Percentiles rank a stretch among this genome's conserved stretches.
phyloP scores from a whole-genome alignment of 2,329 filamentous ascomycete genomes.

The Aspergillus fumigatus region DNA sequence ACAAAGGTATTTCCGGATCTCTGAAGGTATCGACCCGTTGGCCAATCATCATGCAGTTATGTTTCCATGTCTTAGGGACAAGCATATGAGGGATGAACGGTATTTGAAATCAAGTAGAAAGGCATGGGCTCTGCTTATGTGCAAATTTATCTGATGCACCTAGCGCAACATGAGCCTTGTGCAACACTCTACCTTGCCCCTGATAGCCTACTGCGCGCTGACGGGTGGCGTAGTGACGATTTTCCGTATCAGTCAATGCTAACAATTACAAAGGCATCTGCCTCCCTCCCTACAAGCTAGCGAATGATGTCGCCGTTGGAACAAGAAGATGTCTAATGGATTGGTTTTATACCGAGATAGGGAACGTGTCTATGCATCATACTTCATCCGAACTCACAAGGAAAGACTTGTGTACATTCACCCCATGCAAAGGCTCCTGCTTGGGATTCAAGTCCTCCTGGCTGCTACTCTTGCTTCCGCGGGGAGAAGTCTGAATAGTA shows the following conservation, averaged over 20 bases:
- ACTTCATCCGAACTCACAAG: constrained; percentile 25
- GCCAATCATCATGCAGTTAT: background rate
- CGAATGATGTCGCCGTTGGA: background rate
- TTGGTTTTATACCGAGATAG: background rate
- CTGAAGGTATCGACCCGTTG: background rate
- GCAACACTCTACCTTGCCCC: background rate
- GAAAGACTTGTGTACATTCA: constrained; percentile 34
- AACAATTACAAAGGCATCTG: background rate
- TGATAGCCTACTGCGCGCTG: background rate
- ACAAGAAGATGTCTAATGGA: background rate
- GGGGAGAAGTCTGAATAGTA: constrained; percentile 23
- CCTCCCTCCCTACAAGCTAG: background rate
- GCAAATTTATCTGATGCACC: background rate
- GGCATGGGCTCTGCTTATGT: background rate
- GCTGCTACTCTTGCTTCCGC: constrained; percentile 26
- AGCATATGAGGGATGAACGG: background rate
- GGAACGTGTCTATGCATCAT: constrained; percentile 2
- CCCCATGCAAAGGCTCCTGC: constrained; percentile 20
- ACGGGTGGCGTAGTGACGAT: background rate
- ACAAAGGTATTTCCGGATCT: background rate
- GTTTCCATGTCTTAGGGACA: background rate
- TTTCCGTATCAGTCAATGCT: background rate
- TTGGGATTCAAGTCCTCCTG: constrained; percentile 31
- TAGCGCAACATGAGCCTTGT: background rate
- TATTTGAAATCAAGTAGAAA: background rate